A percentile compares a stretch with the other conserved stretches of the same genome.
Conservation (phyloP, 768 basidiomycete species). For the Trametes cinnabarina region DNA sequence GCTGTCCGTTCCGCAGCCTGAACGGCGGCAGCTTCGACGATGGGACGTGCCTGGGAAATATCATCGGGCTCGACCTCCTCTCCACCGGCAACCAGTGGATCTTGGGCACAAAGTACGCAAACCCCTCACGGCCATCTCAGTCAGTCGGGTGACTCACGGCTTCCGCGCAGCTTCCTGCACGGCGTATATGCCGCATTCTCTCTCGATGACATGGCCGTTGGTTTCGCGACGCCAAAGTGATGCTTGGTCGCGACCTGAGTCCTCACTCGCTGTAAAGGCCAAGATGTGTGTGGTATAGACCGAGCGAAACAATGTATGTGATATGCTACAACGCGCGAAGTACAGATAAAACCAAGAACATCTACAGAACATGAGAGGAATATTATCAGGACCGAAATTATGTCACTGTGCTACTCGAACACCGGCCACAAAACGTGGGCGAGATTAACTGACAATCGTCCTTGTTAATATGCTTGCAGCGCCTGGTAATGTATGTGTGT, state of each 20-base stretch:
- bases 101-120: neutral
- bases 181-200: constrained; percentile 1
- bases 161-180: neutral
- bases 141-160: neutral
- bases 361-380: neutral
- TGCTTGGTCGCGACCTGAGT: neutral
- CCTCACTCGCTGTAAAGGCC: neutral
- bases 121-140: no score
- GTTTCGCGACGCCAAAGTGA: neutral
- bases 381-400: neutral
- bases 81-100: constrained; percentile 8
- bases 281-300: neutral
- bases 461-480: neutral
- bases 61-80: constrained; percentile 4
- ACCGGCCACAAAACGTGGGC: no score
- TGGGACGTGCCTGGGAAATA: constrained; percentile 10
- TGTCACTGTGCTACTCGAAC: neutral
- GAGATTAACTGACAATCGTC: no score
- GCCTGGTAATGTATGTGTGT: no score
- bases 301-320: neutral
- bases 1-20: constrained; percentile 1
- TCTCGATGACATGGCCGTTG: constrained; percentile 1
- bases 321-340: neutral
- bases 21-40: constrained; percentile 12
- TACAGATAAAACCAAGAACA: neutral